Evolutionary conservation across 768 basidiomycete genomes (phyloP), one percentile per base, ranked within the genome.

Genomic region (Suillus decipiens): DNA sequence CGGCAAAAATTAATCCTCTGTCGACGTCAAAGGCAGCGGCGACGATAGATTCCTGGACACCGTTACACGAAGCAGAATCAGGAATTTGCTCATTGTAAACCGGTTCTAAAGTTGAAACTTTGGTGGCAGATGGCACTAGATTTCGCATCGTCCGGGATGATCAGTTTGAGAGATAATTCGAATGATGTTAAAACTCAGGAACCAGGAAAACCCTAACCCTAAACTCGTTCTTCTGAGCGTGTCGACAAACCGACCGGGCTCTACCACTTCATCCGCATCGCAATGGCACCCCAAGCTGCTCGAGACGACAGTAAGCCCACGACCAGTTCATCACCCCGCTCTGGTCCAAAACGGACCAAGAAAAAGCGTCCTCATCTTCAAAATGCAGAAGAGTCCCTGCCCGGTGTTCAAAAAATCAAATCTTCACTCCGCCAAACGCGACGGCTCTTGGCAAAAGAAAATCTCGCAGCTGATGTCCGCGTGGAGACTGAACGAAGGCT

Each of bases 361-460:
- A 60, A 57, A 24, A 60, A 54, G 12, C 55, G 48, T 62, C 60
- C 60, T 36, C 61, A 60, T 0, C 69, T 59, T 17, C 59, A 64
- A 11, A 64, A 64, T 12, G 28, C 50, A 55, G 64, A 71, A 3
- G 70, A 72, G 53, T 47, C 68, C 17, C 63, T 69, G 33, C 89
- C 88, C 3, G 94, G 95, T 17, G 83, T 95, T 7, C 90, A 90
- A 68, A 97, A 94, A 76, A 78, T 96, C 66, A 98, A 97, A 74
- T 84, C 94, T 6, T 80, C 88, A 33, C 77, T 98, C 60, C 80
- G 96, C 60, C 95, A 96, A 76, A 90, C 94, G 1, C 85, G 85
- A 64, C 79, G 96, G 54, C 77, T 98, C 42, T 81, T 96, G 39
- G 89, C 90, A 31, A 95, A 90, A 89, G 90, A 94, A 47, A 89